Evolutionary conservation across 176 grass and related monocot genomes (phyloP).

Genomic region (Lolium perenne): DNA sequence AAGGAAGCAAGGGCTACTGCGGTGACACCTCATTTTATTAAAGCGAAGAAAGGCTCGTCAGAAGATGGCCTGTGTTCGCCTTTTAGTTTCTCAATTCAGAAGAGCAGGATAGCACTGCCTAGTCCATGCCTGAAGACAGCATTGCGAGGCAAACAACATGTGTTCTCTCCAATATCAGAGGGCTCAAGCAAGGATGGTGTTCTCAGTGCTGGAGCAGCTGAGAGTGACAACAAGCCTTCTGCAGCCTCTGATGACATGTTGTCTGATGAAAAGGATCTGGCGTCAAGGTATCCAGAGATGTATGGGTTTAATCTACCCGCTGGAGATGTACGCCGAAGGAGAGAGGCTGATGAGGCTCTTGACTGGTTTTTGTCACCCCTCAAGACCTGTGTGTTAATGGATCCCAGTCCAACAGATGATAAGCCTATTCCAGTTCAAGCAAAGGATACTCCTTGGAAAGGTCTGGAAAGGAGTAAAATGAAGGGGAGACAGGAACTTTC

Average conservation of each 20-base stretch:
- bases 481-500: constrained; percentile 37
- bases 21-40: constrained; percentile 24
- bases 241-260: constrained; percentile 22
- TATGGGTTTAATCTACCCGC: too few relatives aligned
- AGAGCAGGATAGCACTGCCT: constrained; percentile 42
- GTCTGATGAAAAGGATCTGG: constrained; percentile 55
- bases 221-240: constrained; percentile 33
- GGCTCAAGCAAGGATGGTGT: constrained; percentile 42
- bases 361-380: constrained; percentile 92
- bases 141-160: constrained; percentile 37
- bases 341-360: constrained; percentile 35
- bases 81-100: constrained; percentile 53
- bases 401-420: constrained; percentile 58
- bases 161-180: constrained; percentile 57
- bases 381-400: constrained; percentile 80
- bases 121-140: constrained; percentile 48
- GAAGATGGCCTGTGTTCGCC: constrained; percentile 34
- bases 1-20: constrained; percentile 33
- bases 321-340: too few relatives aligned
- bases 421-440: constrained; percentile 46
- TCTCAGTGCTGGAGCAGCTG: constrained; percentile 14
- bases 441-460: constrained; percentile 42
- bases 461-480: constrained; percentile 26
- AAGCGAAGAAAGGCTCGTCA: constrained; percentile 36
- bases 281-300: constrained; percentile 43